These are phyloP conservation scores for Violaceomyces palustris DNA, from an alignment of 1,284 basidiomycete species.

Conservation along the genomic window DNA sequence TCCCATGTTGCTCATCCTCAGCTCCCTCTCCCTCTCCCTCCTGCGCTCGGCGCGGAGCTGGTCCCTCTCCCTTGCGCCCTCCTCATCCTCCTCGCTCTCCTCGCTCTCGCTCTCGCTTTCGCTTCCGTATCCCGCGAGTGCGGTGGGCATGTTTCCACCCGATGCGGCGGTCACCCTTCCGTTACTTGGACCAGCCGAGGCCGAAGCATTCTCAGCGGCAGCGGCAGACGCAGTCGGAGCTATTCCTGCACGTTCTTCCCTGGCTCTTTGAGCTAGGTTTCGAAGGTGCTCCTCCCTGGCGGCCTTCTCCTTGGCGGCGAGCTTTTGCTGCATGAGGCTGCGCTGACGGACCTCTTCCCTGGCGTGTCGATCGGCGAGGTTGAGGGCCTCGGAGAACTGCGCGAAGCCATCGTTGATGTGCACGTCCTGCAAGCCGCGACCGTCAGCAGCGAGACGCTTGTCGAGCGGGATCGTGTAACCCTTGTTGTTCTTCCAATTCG, in stretches of 20 bases:
- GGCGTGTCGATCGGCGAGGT: slow-evolving; percentile 94
- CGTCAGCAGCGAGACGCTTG: slow-evolving; percentile 95
- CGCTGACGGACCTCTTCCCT: slow-evolving; percentile 96
- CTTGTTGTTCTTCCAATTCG: slow-evolving; percentile 99
- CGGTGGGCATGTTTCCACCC: slow-evolving; percentile 63
- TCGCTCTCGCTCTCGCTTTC: slow-evolving; percentile 47
- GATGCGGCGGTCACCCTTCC: slow-evolving; percentile 1
- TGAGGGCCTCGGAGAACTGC: slow-evolving; percentile 93
- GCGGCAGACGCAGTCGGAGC: slow-evolving; percentile 25
- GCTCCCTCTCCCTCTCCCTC: slow-evolving; percentile 87
- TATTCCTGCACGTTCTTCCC: slow-evolving; percentile 84
- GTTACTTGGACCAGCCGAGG: neutral
- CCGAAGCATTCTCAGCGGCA: slow-evolving; percentile 39
- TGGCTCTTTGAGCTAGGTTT: slow-evolving; percentile 84
- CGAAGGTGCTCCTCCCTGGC: slow-evolving; percentile 94
- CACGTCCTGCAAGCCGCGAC: slow-evolving; percentile 92
- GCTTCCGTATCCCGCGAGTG: slow-evolving; percentile 68
- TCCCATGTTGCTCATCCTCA: slow-evolving; percentile 99
- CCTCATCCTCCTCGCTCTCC: slow-evolving; percentile 64
- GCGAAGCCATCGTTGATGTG: slow-evolving; percentile 99
- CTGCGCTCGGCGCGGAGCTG: slow-evolving; percentile 86
- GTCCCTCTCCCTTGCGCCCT: slow-evolving; percentile 78
- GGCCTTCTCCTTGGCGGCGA: slow-evolving; percentile 96
- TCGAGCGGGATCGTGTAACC: slow-evolving; percentile 98
- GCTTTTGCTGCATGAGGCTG: slow-evolving; percentile 92